These are phyloP conservation scores for Pseudonitzschia multistriata DNA, from an alignment of 108 stramenopile genomes.

Conservation along the genomic window DNA sequence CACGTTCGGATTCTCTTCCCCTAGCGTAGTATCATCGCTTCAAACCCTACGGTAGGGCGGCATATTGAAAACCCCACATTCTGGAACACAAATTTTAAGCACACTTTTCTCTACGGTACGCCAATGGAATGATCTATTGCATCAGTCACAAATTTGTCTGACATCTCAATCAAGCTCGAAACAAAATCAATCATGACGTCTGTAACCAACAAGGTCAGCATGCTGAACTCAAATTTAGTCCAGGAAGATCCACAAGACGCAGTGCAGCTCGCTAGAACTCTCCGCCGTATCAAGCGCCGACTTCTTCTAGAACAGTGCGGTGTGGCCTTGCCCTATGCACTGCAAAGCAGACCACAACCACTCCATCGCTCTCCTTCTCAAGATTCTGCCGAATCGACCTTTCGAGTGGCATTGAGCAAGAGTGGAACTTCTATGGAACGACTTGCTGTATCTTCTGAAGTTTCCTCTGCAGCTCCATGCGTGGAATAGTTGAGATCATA, in stretches of 20 bases:
- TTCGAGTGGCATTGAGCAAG: neutral
- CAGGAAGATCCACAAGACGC: neutral
- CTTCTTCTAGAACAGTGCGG: conserved; percentile 30
- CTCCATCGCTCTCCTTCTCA: neutral
- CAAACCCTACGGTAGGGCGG: too few relatives aligned
- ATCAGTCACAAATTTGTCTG: too few relatives aligned
- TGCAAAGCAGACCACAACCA: conserved; percentile 2
- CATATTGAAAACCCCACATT: too few relatives aligned
- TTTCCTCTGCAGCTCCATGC: neutral
- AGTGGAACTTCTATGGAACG: neutral
- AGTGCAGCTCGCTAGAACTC: conserved; percentile 17
- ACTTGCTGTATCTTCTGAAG: neutral
- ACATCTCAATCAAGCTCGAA: neutral
- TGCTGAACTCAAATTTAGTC: neutral
- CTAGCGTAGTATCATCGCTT: too few relatives aligned
- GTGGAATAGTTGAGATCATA: neutral
- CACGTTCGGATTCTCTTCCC: too few relatives aligned
- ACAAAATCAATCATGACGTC: neutral
- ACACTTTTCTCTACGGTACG: too few relatives aligned
- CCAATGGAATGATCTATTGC: too few relatives aligned
- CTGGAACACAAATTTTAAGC: too few relatives aligned
- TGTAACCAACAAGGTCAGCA: neutral
- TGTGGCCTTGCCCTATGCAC: conserved; percentile 1
- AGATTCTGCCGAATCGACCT: conserved; percentile 7
- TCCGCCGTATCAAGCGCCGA: conserved; percentile 39